These are phyloP conservation scores for Camellia oleifera DNA, from an alignment of 179 eudicot genomes.

Conservation along the genomic window DNA sequence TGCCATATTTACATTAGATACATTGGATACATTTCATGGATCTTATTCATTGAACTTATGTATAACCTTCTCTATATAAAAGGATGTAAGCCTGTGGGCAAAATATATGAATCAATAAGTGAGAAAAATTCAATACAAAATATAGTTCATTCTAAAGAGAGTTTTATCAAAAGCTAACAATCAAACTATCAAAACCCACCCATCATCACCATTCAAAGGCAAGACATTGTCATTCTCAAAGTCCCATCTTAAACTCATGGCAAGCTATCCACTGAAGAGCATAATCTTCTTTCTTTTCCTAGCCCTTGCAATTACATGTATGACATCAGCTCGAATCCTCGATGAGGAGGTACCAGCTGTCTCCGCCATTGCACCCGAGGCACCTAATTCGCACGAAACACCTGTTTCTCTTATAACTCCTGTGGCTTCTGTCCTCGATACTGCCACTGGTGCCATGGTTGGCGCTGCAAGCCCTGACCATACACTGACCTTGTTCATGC, in stretches of 20 bases:
- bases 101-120: no score
- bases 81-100: no score
- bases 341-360: slow-evolving; percentile 33
- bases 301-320: slow-evolving; percentile 33
- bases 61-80: no score
- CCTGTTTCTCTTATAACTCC: slow-evolving; percentile 15
- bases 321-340: slow-evolving; percentile 51
- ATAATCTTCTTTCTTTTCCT: slow-evolving; percentile 36
- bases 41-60: no score
- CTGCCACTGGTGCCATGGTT: slow-evolving; percentile 14
- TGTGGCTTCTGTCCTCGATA: slow-evolving; percentile 12
- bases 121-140: no score
- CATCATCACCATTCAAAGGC: slow-evolving; percentile 11
- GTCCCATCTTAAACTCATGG: slow-evolving; percentile 21
- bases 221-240: slow-evolving; percentile 22
- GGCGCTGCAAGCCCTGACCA: slow-evolving; percentile 36
- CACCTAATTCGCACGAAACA: slow-evolving; percentile 14
- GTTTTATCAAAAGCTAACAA: background rate
- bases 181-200: background rate
- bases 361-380: slow-evolving; percentile 26
- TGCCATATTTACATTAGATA: no score
- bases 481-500: slow-evolving; percentile 74
- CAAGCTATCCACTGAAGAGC: slow-evolving; percentile 25
- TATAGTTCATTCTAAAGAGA: no score
- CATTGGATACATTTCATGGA: no score